A percentile compares a stretch with the other conserved stretches of the same genome.
phyloP scores from a whole-genome alignment of 768 basidiomycete species.

The Paxillus rubicundulus region DNA sequence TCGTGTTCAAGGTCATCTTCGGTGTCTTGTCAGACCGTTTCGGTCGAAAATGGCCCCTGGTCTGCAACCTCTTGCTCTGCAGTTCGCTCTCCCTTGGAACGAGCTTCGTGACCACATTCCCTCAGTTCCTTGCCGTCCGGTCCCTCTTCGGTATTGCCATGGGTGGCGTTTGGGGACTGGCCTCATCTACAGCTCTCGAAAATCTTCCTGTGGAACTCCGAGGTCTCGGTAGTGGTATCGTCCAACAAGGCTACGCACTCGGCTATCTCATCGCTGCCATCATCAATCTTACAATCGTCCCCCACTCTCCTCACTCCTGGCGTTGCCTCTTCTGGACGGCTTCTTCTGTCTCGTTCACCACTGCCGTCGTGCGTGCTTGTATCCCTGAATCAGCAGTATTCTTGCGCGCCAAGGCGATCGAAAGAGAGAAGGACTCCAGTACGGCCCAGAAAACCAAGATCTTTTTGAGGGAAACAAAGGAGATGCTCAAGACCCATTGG shows the following conservation, averaged over 20 bases:
- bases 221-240: constrained; percentile 78
- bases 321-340: constrained; percentile 80
- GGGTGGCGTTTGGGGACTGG: constrained; percentile 89
- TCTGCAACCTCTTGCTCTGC: constrained; percentile 71
- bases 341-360: constrained; percentile 63
- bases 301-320: constrained; percentile 48
- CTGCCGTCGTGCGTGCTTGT: constrained; percentile 60
- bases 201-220: constrained; percentile 85
- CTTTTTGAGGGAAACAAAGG: constrained; percentile 70
- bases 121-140: constrained; percentile 77
- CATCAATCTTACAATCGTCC: constrained; percentile 67
- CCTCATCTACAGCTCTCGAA: constrained; percentile 81
- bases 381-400: constrained; percentile 82
- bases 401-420: constrained; percentile 57
- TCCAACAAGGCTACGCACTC: constrained; percentile 88
- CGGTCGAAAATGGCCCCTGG: constrained; percentile 92
- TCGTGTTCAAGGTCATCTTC: constrained; percentile 53
- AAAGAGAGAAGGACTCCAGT: constrained; percentile 38
- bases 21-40: constrained; percentile 82
- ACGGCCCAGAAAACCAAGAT: constrained; percentile 55
- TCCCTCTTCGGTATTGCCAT: constrained; percentile 84
- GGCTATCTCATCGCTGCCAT: constrained; percentile 85
- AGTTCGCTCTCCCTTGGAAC: constrained; percentile 72
- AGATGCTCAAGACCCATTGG: constrained; percentile 85
- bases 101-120: constrained; percentile 76